Evolutionary conservation across 768 basidiomycete genomes (phyloP).

Genomic region (Tylopilus vinaceipallidus): DNA sequence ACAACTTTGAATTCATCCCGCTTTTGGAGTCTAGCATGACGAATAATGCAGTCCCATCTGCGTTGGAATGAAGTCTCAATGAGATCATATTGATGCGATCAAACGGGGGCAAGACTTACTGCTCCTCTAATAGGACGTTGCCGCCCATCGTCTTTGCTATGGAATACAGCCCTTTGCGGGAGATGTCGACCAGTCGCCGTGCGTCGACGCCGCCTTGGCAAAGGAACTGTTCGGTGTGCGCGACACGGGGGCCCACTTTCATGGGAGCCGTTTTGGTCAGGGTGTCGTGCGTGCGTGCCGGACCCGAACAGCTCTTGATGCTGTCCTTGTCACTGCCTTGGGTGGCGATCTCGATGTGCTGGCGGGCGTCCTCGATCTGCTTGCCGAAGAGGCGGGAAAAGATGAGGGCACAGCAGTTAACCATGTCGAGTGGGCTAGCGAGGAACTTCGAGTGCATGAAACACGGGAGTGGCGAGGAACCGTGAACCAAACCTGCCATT

Average conservation of each 20-base stretch:
- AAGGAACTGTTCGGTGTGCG: conserved; percentile 35
- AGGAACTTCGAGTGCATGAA: conserved; percentile 26
- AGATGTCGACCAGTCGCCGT: conserved; percentile 31
- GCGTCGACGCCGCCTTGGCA: conserved; percentile 38
- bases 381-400: conserved; percentile 25
- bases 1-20: conserved; percentile 34
- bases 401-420: conserved; percentile 20
- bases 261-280: conserved; percentile 24
- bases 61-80: conserved; percentile 11
- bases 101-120: conserved; percentile 26
- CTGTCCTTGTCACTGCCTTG: conserved; percentile 24
- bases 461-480: too few species aligned
- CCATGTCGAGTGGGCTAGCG: conserved; percentile 25
- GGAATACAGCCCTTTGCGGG: conserved; percentile 33
- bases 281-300: conserved; percentile 28
- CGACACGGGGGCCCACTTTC: conserved; percentile 32
- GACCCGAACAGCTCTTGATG: conserved; percentile 35
- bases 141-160: conserved; percentile 35
- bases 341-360: conserved; percentile 20
- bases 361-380: conserved; percentile 18
- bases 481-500: conserved; percentile 14
- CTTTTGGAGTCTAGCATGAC: conserved; percentile 29
- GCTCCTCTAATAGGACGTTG: conserved; percentile 37
- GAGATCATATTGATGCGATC: conserved; percentile 18
- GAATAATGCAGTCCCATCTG: conserved; percentile 39